Percentiles rank a stretch among this genome's conserved stretches.
Evolutionary conservation across 2,329 filamentous ascomycete species (phyloP).

Genomic region (Dactylonectria estremocensis): DNA sequence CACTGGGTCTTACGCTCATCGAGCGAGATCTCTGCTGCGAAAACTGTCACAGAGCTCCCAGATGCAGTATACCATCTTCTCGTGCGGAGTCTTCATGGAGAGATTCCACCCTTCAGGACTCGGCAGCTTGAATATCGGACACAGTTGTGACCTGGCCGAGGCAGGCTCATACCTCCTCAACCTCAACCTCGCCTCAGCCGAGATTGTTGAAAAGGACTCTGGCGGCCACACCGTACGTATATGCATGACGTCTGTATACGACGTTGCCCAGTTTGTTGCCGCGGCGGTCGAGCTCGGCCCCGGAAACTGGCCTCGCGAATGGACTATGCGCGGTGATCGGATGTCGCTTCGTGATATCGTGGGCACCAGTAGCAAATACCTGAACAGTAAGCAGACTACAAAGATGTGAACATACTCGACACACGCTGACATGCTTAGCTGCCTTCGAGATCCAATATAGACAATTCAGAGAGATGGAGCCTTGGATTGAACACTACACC

Average conservation of each 20-base stretch:
- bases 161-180: conserved; percentile 79
- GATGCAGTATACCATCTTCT: conserved; percentile 80
- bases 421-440: conserved; percentile 52
- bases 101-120: conserved; percentile 80
- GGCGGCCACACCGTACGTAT: conserved; percentile 68
- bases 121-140: conserved; percentile 70
- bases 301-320: conserved; percentile 76
- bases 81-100: conserved; percentile 84
- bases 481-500: conserved; percentile 59
- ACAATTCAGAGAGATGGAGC: conserved; percentile 58
- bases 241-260: conserved; percentile 78
- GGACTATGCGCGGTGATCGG: conserved; percentile 78
- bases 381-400: conserved; percentile 59
- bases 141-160: conserved; percentile 65
- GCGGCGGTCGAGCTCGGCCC: conserved; percentile 76
- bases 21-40: conserved; percentile 70
- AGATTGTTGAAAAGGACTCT: conserved; percentile 71
- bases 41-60: conserved; percentile 63
- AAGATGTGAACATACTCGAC: background rate
- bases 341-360: conserved; percentile 74
- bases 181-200: conserved; percentile 69
- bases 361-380: conserved; percentile 62
- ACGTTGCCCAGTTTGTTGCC: conserved; percentile 80
- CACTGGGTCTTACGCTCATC: conserved; percentile 64
- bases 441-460: conserved; percentile 57